Evolutionary conservation across 2,329 filamentous ascomycete genomes (phyloP).

Genomic region (Colletotrichum gloeosporioides): DNA sequence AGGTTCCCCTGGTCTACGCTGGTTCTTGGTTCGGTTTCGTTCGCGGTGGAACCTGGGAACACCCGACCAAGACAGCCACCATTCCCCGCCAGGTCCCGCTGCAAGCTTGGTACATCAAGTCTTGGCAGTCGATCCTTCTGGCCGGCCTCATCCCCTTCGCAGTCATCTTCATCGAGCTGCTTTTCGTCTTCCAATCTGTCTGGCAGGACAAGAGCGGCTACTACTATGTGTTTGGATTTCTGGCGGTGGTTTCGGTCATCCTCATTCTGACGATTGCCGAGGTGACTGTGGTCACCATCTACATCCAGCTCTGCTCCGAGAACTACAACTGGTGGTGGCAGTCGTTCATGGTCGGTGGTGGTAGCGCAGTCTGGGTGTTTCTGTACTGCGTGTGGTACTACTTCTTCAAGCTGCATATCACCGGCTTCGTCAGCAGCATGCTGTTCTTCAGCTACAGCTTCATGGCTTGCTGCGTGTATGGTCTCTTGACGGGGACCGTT

Average conservation of each 20-base stretch:
- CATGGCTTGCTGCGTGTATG: slow-evolving; percentile 82
- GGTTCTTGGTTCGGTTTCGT: slow-evolving; percentile 81
- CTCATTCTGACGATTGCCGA: slow-evolving; percentile 80
- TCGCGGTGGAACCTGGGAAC: slow-evolving; percentile 72
- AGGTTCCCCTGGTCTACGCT: slow-evolving; percentile 82
- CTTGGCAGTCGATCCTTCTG: slow-evolving; percentile 68
- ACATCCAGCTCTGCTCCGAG: slow-evolving; percentile 82
- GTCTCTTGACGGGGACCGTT: slow-evolving; percentile 80
- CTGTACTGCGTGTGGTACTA: slow-evolving; percentile 87
- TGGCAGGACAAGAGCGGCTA: slow-evolving; percentile 93
- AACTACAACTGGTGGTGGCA: slow-evolving; percentile 96
- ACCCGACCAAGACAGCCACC: slow-evolving; percentile 78
- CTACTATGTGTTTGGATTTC: slow-evolving; percentile 90
- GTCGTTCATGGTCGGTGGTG: slow-evolving; percentile 79
- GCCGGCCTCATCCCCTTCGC: slow-evolving; percentile 84
- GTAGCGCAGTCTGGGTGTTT: slow-evolving; percentile 82
- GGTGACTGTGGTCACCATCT: slow-evolving; percentile 83
- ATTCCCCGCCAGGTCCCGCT: slow-evolving; percentile 76
- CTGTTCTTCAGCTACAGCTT: slow-evolving; percentile 88
- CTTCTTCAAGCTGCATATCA: slow-evolving; percentile 78
- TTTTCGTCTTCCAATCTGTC: slow-evolving; percentile 85
- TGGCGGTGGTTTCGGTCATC: slow-evolving; percentile 75
- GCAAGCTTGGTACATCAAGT: slow-evolving; percentile 77
- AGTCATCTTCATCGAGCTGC: slow-evolving; percentile 85
- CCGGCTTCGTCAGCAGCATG: slow-evolving; percentile 78